phyloP scores from a whole-genome alignment of 1,284 basidiomycete species.

The Coriolopsis trogii region DNA sequence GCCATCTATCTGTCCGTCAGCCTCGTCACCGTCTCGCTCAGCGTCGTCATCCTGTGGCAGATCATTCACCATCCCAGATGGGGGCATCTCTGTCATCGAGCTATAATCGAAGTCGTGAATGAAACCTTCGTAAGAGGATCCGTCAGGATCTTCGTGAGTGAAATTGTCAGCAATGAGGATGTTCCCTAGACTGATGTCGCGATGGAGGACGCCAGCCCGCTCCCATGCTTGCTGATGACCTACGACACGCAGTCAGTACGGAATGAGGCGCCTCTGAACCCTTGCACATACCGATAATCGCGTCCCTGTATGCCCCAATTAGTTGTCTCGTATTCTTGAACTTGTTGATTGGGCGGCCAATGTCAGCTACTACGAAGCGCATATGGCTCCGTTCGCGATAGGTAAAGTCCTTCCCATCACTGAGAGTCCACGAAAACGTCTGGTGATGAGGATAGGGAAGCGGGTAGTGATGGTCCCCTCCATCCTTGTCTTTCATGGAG shows the following conservation, averaged over 20 bases:
- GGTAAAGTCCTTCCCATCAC: not conserved
- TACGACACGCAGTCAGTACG: not conserved
- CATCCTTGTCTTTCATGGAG: not conserved
- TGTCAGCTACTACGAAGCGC: conserved; percentile 15
- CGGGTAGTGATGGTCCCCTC: not conserved
- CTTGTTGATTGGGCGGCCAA: conserved; percentile 12
- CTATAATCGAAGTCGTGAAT: conserved; percentile 17
- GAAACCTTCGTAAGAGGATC: conserved; percentile 2
- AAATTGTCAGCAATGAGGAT: conserved; percentile 10
- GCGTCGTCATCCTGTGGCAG: not conserved
- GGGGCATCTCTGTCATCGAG: not conserved
- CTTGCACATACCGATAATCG: conserved; percentile 14
- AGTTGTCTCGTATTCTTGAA: conserved; percentile 15
- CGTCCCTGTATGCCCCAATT: conserved; percentile 10
- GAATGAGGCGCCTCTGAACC: too few relatives aligned
- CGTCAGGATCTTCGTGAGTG: too few relatives aligned
- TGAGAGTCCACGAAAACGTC: conserved; percentile 10
- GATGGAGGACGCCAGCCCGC: conserved; percentile 8
- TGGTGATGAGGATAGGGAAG: conserved; percentile 5
- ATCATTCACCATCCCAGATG: not conserved
- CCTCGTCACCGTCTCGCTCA: too few relatives aligned
- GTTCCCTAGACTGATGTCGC: conserved; percentile 18
- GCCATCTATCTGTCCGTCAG: not conserved
- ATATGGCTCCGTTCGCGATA: conserved; percentile 21
- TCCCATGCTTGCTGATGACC: conserved; percentile 10